Evolutionary conservation across 2,329 filamentous ascomycete genomes (phyloP), one percentile per base, ranked within the genome.

Genomic region (Calonectria multiphialidica): DNA sequence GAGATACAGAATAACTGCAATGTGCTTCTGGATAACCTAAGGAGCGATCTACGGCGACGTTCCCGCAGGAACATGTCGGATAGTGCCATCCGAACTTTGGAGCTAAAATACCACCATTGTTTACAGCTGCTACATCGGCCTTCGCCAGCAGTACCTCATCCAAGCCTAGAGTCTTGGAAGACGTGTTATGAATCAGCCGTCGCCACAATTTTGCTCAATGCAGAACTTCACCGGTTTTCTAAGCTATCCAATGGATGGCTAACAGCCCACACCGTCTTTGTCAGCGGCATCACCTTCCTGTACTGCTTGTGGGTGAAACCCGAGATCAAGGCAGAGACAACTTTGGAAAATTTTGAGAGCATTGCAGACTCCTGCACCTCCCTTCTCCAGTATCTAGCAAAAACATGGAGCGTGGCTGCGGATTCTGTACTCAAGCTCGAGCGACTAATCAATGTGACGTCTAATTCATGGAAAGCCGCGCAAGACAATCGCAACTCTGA

Each of bases 381-480:
- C 13, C 45, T 80, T 37, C 72, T 80, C 2, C 70, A 50, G 13
- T 75, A 77, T 37, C 73, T 80, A 3, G 76, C 71, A 1, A 76
- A 68, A 37, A 77, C 77, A 3, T 80, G 78, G 78, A 78, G 74
- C 21, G 78, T 80, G 16, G 85, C 86, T 35, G 85, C 85, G 37
- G 83, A 84, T n/a, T 75, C 77, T 7, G 78, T 81, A 44, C 79
- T 78, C 62, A 82, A 83, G 68, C 76, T 79, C 7, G 76, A 80
- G 28, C 57, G 77, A 47, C 65, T 80, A 18, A 62, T 65, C 5
- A 50, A 72, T 25, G 23, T 71, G 42, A 74, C 70, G 16, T 33
- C 44, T 4, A 59, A 16, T 49, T 64, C 65, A 10, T 74, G 72
- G 72, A 65, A 40, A 35, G 42, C 42, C 2, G 30, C 50, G 16